Conservation (phyloP, 2,329 filamentous ascomycete species). For the Orbilia brochopaga region DNA sequence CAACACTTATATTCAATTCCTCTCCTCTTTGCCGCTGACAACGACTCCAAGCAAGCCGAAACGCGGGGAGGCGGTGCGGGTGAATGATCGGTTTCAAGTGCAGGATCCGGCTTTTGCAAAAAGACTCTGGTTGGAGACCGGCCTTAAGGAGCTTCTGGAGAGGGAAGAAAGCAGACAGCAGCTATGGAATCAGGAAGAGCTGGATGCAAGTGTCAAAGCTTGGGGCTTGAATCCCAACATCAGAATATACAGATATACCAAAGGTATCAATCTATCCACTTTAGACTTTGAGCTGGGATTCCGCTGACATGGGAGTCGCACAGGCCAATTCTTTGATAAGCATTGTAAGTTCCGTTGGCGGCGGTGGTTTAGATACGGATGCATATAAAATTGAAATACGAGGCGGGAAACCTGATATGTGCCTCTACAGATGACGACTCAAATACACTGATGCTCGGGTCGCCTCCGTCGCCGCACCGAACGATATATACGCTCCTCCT, state of each 20-base stretch:
- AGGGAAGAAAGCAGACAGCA: slow-evolving; percentile 55
- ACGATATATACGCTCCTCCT: slow-evolving; percentile 93
- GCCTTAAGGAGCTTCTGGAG: slow-evolving; percentile 68
- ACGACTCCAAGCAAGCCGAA: slow-evolving; percentile 82
- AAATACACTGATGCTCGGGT: slow-evolving; percentile 70
- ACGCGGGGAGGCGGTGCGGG: slow-evolving; percentile 77
- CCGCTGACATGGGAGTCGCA: background rate
- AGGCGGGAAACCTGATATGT: slow-evolving; percentile 19
- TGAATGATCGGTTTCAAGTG: slow-evolving; percentile 88
- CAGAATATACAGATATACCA: slow-evolving; percentile 80
- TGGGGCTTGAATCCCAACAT: slow-evolving; percentile 92
- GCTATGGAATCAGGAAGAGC: slow-evolving; percentile 34
- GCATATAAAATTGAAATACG: slow-evolving; percentile 11
- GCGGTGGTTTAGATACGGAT: too few species aligned
- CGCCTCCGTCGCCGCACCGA: slow-evolving; percentile 60
- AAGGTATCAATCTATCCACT: slow-evolving; percentile 13
- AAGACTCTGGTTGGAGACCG: slow-evolving; percentile 77
- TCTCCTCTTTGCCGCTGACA: slow-evolving; percentile 70
- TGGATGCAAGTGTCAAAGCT: slow-evolving; percentile 57
- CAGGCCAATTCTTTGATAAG: slow-evolving; percentile 85
- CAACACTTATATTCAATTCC: slow-evolving; percentile 75
- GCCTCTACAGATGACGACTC: slow-evolving; percentile 76
- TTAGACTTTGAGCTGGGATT: slow-evolving; percentile 57
- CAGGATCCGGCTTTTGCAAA: slow-evolving; percentile 76
- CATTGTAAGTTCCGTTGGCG: slow-evolving; percentile 71